A percentile compares a stretch with the other conserved stretches of the same genome.
These are phyloP conservation scores for Teratosphaeria nubilosa DNA, from an alignment of 2,329 filamentous ascomycete species.

Conservation along the genomic window DNA sequence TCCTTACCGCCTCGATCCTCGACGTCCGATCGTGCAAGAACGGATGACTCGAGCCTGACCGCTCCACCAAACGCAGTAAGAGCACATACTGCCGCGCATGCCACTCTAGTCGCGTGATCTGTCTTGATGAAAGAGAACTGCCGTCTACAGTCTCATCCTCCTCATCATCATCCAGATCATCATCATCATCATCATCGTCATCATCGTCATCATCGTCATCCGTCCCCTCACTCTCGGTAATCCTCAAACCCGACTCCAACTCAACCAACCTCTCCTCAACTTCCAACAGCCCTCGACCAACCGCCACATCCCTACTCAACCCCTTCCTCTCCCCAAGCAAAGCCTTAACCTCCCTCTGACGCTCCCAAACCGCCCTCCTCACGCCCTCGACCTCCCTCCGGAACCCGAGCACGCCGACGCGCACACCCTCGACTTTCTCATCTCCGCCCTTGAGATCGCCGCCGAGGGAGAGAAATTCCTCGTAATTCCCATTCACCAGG, in stretches of 20 bases:
- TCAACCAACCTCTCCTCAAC: slow-evolving; percentile 52
- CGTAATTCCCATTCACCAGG: slow-evolving; percentile 91
- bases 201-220: slow-evolving; percentile 22
- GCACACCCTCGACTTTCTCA: slow-evolving; percentile 81
- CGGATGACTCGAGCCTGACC: slow-evolving; percentile 49
- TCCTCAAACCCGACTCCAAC: slow-evolving; percentile 53
- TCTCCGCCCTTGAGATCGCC: slow-evolving; percentile 75
- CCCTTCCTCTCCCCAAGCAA: slow-evolving; percentile 56
- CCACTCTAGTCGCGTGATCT: slow-evolving; percentile 38
- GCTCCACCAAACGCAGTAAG: slow-evolving; percentile 41
- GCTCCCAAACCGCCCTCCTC: slow-evolving; percentile 52
- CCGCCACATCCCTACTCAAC: slow-evolving; percentile 54
- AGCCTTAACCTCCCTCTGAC: slow-evolving; percentile 51
- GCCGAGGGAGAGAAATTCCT: slow-evolving; percentile 77
- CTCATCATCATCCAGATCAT: slow-evolving; percentile 25
- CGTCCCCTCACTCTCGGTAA: slow-evolving; percentile 27
- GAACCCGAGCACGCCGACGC: slow-evolving; percentile 79
- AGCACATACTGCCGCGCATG: slow-evolving; percentile 50
- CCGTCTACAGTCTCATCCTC: slow-evolving; percentile 23
- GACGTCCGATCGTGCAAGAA: slow-evolving; percentile 50
- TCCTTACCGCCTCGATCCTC: slow-evolving; percentile 47
- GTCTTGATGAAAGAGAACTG: slow-evolving; percentile 6
- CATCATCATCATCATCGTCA: slow-evolving; percentile 24
- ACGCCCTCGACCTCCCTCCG: slow-evolving; percentile 70
- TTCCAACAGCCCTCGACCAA: slow-evolving; percentile 54